A percentile compares a stretch with the other conserved stretches of the same genome.
Evolutionary conservation across 805 yeast genomes (phyloP).

Genomic region (Teunomyces atbi): DNA sequence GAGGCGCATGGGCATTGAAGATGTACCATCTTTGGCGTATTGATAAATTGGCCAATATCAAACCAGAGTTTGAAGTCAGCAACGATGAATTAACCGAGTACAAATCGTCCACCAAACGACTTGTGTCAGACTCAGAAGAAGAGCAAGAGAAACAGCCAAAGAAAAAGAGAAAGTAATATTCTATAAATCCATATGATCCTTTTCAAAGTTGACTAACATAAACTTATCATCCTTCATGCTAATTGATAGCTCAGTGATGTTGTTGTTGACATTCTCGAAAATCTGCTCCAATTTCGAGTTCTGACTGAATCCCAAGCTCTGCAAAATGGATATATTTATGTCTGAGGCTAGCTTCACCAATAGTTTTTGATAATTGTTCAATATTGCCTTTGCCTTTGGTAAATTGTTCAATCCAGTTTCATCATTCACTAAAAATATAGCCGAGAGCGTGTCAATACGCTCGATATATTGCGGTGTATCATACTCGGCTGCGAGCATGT

Average conservation of each 20-base stretch:
- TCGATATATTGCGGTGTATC: conserved; percentile 1
- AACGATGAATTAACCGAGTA: conserved; percentile 10
- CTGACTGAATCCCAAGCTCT: conserved; percentile 20
- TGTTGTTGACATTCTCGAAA: conserved; percentile 27
- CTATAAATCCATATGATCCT: conserved; percentile 31
- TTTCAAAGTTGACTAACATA: conserved; percentile 36
- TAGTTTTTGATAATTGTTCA: conserved; percentile 21
- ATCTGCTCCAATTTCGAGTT: conserved; percentile 33
- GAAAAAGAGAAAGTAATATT: not conserved
- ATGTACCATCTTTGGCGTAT: conserved; percentile 23
- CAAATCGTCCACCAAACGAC: not conserved
- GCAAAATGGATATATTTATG: conserved; percentile 26
- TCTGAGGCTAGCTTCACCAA: conserved; percentile 17
- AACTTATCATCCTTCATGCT: conserved; percentile 32
- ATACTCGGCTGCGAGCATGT: conserved; percentile 18
- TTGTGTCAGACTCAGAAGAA: not conserved
- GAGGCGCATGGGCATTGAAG: conserved; percentile 40
- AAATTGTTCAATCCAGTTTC: conserved; percentile 17
- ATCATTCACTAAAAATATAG: conserved; percentile 22
- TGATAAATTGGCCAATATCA: conserved; percentile 24
- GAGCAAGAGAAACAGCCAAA: not conserved
- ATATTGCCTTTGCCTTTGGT: conserved; percentile 17
- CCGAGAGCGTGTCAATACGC: conserved; percentile 20
- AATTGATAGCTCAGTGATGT: conserved; percentile 28
- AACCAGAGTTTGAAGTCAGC: conserved; percentile 18